Percentiles rank a stretch among this genome's conserved stretches.
Conservation (phyloP, 176 grass and related monocot species). For the Rhynchospora breviuscula region DNA sequence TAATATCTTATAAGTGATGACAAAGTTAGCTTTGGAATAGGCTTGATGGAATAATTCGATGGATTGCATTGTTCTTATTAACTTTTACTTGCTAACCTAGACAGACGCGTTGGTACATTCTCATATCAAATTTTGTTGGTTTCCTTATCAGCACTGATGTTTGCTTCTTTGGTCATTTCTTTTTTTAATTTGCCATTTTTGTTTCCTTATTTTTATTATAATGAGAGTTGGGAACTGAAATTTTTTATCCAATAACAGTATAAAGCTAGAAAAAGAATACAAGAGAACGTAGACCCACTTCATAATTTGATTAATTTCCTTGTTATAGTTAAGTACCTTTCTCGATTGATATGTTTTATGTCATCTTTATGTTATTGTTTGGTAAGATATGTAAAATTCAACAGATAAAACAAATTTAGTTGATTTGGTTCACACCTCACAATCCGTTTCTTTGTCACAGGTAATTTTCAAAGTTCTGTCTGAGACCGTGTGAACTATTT, state of each 20-base stretch:
- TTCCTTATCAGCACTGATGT: neutral
- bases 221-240: neutral
- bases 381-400: neutral
- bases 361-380: neutral
- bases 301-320: neutral
- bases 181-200: neutral
- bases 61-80: neutral
- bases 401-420: conserved; percentile 14
- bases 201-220: neutral
- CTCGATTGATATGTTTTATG: neutral
- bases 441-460: neutral
- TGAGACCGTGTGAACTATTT: neutral
- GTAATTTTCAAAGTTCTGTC: neutral
- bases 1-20: too few relatives aligned
- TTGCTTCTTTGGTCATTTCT: neutral
- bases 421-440: neutral
- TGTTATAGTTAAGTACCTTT: neutral
- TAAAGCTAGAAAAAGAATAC: conserved; percentile 10
- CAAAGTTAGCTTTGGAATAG: neutral
- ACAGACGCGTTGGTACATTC: neutral
- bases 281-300: neutral
- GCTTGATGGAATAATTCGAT: neutral
- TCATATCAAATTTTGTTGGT: neutral
- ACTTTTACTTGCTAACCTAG: neutral
- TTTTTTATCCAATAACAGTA: neutral